These are phyloP conservation scores for Royoungia palumana DNA, from an alignment of 768 basidiomycete species.

Conservation along the genomic window DNA sequence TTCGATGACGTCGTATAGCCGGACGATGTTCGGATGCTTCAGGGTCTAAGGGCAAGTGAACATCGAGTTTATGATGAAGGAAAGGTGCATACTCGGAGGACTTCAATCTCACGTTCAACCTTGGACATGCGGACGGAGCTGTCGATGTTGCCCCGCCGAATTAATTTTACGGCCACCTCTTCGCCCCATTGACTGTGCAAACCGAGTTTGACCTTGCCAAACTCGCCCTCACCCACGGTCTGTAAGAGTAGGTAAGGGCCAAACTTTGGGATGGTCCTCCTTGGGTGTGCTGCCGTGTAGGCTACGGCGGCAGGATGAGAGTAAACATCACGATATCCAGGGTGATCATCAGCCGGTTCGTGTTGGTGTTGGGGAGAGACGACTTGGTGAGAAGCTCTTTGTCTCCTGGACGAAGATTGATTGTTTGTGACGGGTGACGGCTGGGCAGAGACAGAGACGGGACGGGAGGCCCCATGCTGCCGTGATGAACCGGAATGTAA, in stretches of 20 bases:
- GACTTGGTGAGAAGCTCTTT: constrained; percentile 73
- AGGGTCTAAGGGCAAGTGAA: constrained; percentile 57
- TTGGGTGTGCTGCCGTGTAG: constrained; percentile 78
- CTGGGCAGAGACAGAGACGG: constrained; percentile 57
- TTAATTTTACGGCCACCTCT: constrained; percentile 98
- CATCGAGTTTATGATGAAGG: background rate
- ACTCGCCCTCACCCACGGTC: constrained; percentile 97
- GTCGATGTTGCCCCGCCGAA: constrained; percentile 89
- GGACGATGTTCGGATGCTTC: constrained; percentile 97
- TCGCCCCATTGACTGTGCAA: constrained; percentile 91
- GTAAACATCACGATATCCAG: constrained; percentile 69
- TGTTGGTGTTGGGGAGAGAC: constrained; percentile 48
- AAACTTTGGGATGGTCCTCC: constrained; percentile 87
- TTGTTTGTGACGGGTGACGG: constrained; percentile 44
- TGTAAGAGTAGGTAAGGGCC: constrained; percentile 95
- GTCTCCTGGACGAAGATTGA: constrained; percentile 47
- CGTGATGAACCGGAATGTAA: constrained; percentile 39
- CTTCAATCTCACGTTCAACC: constrained; percentile 97
- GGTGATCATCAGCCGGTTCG: constrained; percentile 40
- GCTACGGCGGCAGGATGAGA: constrained; percentile 81
- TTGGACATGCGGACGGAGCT: constrained; percentile 84
- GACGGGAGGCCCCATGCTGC: constrained; percentile 40
- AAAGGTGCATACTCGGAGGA: constrained; percentile 68
- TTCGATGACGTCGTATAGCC: constrained; percentile 97
- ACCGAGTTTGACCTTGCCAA: constrained; percentile 98